Evolutionary conservation across 1,284 basidiomycete species (phyloP), one percentile per base, ranked within the genome.

Genomic region (Irpex rosettiformis): DNA sequence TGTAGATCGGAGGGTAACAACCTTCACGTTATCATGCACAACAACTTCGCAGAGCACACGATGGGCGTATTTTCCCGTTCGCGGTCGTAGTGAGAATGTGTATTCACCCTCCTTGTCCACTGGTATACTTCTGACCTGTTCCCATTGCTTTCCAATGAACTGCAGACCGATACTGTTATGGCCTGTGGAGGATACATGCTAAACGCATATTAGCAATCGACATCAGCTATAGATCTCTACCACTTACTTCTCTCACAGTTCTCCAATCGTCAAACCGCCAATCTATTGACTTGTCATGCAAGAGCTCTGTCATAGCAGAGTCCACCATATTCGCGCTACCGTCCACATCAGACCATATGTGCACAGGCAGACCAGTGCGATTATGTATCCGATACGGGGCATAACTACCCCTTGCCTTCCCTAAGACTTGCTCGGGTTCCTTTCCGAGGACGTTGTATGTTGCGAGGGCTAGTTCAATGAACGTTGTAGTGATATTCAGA

Each of bases 251-350:
- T 70, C 97, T 88, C 77, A 94, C 90, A 6, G 89, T 88, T 72
- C 91, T 91, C 90, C 94, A 96, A 68, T 99, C 96, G 70, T 98
- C 95, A 68, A 99, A 99, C 58, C 95, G 81, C 97, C 97, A 99
- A 54, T 98, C 96, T 13, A 93, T 79, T 2, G 84, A 86, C 63
- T 91, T 82, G 48, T 91, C 90, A 64, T 96, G 85, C 28, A 81
- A 73, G 57, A 92, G 78, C 70, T 83, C 85, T 48, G 82, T 74
- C 54, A 79, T 73, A 30, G 75, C 72, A 5, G 73, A 68, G 58
- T 83, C 81, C 52, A 80, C 80, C 7, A 74, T 70, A 58, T 73
- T 76, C 24, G 70, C 70, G 61, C 72, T 80, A 45, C 80, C 80
- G 53, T 89, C 86, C 10, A 79, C 71, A 66, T 94, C 93, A 10